Base-by-base conservation (phyloP, 2,329 filamentous ascomycete genomes). In the Colletotrichum australisinense region DNA sequence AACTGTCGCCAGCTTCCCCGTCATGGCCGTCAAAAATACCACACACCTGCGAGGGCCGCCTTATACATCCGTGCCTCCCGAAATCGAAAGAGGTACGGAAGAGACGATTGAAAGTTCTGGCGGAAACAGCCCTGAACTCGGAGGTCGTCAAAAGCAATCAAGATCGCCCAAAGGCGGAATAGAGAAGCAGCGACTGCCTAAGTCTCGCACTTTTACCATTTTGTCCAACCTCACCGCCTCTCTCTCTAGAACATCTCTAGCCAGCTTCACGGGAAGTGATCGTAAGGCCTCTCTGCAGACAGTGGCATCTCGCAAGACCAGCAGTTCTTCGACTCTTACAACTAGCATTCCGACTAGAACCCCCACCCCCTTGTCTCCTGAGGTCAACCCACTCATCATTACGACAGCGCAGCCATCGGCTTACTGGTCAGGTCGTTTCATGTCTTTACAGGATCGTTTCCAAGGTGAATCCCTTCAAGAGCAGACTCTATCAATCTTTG, bases 371-470 rank as follows among this genome's bases (percentile, higher is more conserved):
- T 32, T 35, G 9, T 55, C 26, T 16, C 22, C 58, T 30, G 58
- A 72, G 24, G 12, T 30, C 14, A 74, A 74, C 12, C 68, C 58
- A 14, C 6, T 49, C 55, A 78, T 80, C 2, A 79, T 90, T 16
- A 78, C 79, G 63, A 81, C 78, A 0, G 84, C 87, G 2, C 86
- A 88, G 76, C 81, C 85, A 6, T 84, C 86, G 2, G 80, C 84
- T 3, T 93, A 91, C 79, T 93, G 91, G 91, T 83, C 86, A 12
- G 91, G 91, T 22, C 88, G 91, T 52, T 92, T 92, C 78, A 82
- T 86, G 63, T 82, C 88, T 2, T 80, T 92, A 0, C 84, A 88
- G 63, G 90, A 93, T 80, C 86, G 84, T n/a, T 85, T 87, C 26
- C 72, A 68, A 32, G 85, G 81, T 71, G 86, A 88, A 75, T 76